Conservation (phyloP, 257 asterid species). For the Euphrasia confusa region DNA sequence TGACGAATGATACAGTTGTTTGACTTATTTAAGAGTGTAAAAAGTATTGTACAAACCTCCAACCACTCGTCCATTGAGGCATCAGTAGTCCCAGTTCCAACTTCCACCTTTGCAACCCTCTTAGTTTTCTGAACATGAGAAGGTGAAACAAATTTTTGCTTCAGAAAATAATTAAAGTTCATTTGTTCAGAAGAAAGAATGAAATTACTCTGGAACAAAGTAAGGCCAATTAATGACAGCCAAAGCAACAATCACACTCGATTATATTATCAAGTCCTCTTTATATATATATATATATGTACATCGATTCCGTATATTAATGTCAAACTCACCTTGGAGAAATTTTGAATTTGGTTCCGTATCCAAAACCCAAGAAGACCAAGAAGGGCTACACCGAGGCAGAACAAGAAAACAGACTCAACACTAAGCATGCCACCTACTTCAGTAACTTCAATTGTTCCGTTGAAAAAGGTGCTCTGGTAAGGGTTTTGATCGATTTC, state of each 20-base stretch:
- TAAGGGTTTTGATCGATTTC: slow-evolving; percentile 77
- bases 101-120: slow-evolving; percentile 94
- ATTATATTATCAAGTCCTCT: too few relatives aligned
- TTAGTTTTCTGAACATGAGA: slow-evolving; percentile 59
- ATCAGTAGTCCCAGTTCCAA: slow-evolving; percentile 89
- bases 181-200: too few relatives aligned
- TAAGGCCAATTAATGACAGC: too few relatives aligned
- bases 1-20: too few relatives aligned
- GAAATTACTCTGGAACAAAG: too few relatives aligned
- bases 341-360: slow-evolving; percentile 51
- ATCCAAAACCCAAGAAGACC: slow-evolving; percentile 59
- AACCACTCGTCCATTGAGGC: slow-evolving; percentile 92
- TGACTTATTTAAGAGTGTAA: not conserved
- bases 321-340: slow-evolving; percentile 56
- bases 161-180: not conserved
- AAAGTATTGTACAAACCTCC: slow-evolving; percentile 52
- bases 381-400: slow-evolving; percentile 65
- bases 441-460: slow-evolving; percentile 35
- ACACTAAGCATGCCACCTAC: not conserved
- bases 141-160: slow-evolving; percentile 3
- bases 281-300: too few relatives aligned
- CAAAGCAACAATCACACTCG: too few relatives aligned
- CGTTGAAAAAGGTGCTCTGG: slow-evolving; percentile 83
- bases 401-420: not conserved
- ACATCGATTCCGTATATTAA: too few relatives aligned